Evolutionary conservation across 108 stramenopile genomes (phyloP).

Genomic region (Mediolabrus comicus): DNA sequence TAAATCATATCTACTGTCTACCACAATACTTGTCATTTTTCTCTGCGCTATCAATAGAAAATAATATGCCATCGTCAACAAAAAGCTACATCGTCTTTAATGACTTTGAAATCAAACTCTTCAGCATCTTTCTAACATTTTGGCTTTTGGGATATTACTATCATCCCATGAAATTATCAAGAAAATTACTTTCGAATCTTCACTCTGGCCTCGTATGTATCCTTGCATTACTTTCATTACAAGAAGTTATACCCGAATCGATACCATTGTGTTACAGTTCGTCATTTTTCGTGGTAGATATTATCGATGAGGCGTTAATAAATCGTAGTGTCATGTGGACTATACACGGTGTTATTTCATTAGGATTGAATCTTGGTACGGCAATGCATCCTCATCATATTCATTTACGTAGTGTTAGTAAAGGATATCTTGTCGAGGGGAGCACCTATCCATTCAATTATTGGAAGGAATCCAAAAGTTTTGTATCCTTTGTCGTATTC

Average conservation of each 20-base stretch:
- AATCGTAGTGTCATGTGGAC: constrained; percentile 33
- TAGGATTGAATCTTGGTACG: constrained; percentile 31
- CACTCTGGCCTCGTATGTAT: constrained; percentile 20
- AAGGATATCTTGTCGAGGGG: constrained; percentile 43
- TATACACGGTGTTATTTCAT: constrained; percentile 25
- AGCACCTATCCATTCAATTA: constrained; percentile 41
- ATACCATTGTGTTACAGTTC: constrained; percentile 32
- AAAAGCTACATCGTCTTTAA: neutral
- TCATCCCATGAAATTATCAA: constrained; percentile 5
- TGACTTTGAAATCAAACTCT: neutral
- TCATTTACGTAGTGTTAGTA: constrained; percentile 37
- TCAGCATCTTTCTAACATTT: constrained; percentile 20
- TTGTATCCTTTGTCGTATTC: constrained; percentile 23
- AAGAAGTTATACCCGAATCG: constrained; percentile 26
- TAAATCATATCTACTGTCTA: too few relatives aligned
- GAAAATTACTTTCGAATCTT: constrained; percentile 30
- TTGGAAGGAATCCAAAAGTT: constrained; percentile 37
- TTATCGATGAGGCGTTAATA: constrained; percentile 15
- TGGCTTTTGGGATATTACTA: constrained; percentile 26
- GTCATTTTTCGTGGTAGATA: constrained; percentile 34
- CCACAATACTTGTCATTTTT: too few relatives aligned
- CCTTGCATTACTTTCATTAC: constrained; percentile 26
- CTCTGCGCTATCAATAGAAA: too few relatives aligned
- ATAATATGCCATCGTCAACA: too few relatives aligned
- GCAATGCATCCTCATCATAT: constrained; percentile 15